Percentiles rank a stretch among this genome's conserved stretches.
These are phyloP conservation scores for Curvularia sp. DNA, from an alignment of 2,329 filamentous ascomycete genomes.

Conservation along the genomic window DNA sequence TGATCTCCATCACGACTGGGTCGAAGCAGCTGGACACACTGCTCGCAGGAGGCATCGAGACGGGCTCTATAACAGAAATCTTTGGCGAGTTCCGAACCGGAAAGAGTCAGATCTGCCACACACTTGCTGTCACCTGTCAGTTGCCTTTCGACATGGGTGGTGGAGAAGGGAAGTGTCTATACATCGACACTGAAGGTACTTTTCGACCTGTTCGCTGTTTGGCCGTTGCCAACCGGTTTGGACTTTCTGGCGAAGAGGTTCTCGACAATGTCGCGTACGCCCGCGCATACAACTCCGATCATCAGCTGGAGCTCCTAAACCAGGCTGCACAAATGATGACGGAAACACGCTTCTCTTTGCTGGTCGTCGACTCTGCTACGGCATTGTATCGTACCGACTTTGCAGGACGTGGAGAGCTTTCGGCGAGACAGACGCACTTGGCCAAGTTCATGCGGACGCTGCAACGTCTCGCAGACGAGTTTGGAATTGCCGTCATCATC, in stretches of 20 bases:
- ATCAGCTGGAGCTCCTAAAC: constrained; percentile 92
- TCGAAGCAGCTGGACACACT: constrained; percentile 97
- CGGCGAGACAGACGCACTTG: constrained; percentile 87
- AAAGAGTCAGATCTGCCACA: constrained; percentile 98
- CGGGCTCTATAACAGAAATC: constrained; percentile 95
- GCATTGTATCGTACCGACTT: constrained; percentile 97
- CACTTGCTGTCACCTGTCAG: constrained; percentile 97
- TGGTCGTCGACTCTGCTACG: constrained; percentile 95
- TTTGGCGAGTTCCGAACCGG: constrained; percentile 98
- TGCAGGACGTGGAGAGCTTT: constrained; percentile 92
- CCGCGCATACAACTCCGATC: constrained; percentile 96
- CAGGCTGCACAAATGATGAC: constrained; percentile 99
- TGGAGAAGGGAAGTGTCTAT: constrained; percentile 96
- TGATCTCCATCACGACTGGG: constrained; percentile 97
- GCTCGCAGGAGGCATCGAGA: constrained; percentile 92
- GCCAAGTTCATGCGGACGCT: constrained; percentile 88
- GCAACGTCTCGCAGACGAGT: constrained; percentile 78
- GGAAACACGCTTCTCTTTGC: constrained; percentile 93
- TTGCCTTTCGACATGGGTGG: constrained; percentile 98
- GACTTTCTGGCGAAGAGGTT: constrained; percentile 94
- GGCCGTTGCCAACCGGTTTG: constrained; percentile 91
- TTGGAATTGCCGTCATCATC: constrained; percentile 97
- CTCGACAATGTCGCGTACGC: constrained; percentile 98
- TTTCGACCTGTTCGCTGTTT: constrained; percentile 89
- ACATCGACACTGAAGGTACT: constrained; percentile 98